phyloP scores from a whole-genome alignment of 2,329 filamentous ascomycete species.

The Nothophaeocryptopus gaeumannii region DNA sequence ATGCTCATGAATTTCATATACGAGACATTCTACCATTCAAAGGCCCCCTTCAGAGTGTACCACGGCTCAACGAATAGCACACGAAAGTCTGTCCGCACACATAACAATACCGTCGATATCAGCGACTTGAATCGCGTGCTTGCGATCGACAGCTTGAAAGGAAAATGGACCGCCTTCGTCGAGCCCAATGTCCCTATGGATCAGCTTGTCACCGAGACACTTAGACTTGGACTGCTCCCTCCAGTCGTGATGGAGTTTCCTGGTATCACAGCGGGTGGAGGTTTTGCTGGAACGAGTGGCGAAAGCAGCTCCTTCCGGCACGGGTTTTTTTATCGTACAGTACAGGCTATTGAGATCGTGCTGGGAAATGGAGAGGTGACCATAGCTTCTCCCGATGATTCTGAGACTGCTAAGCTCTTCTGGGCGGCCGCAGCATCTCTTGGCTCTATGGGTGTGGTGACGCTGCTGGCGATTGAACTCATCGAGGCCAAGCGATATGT shows the following conservation, averaged over 20 bases:
- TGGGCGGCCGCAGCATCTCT: slow-evolving; percentile 62
- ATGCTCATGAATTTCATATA: no score
- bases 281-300: slow-evolving; percentile 63
- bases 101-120: slow-evolving; percentile 46
- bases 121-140: slow-evolving; percentile 47
- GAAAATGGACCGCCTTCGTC: slow-evolving; percentile 49
- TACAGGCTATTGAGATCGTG: slow-evolving; percentile 62
- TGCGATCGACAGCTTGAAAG: slow-evolving; percentile 35
- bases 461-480: slow-evolving; percentile 50
- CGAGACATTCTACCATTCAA: slow-evolving; percentile 41
- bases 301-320: slow-evolving; percentile 65
- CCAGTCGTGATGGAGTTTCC: slow-evolving; percentile 70
- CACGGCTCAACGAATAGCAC: slow-evolving; percentile 58
- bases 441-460: slow-evolving; percentile 65
- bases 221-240: slow-evolving; percentile 55
- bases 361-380: slow-evolving; percentile 56
- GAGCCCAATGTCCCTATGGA: slow-evolving; percentile 71
- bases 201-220: slow-evolving; percentile 55
- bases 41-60: slow-evolving; percentile 52
- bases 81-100: slow-evolving; percentile 26
- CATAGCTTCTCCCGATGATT: slow-evolving; percentile 49
- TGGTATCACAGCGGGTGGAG: slow-evolving; percentile 65
- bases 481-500: slow-evolving; percentile 46
- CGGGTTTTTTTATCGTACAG: slow-evolving; percentile 63
- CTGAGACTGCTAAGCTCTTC: slow-evolving; percentile 58